These are phyloP conservation scores for Crithidia expoeki DNA, from an alignment of 208 protist species.

Conservation along the genomic window DNA sequence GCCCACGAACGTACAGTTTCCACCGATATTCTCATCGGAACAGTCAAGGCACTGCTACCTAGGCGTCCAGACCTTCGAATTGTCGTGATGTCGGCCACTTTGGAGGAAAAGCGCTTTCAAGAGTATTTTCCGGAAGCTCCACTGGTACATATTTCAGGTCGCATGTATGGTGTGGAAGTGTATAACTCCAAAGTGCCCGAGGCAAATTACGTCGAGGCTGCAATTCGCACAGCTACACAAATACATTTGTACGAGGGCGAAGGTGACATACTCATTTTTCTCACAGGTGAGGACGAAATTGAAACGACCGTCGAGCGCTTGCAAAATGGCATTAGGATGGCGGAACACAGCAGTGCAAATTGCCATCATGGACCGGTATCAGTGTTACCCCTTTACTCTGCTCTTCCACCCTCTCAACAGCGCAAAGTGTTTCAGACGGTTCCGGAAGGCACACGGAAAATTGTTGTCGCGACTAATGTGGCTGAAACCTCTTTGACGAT, in stretches of 20 bases:
- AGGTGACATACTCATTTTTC: slow-evolving; percentile 99
- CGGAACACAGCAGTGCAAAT: slow-evolving; percentile 74
- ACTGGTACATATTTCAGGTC: slow-evolving; percentile 97
- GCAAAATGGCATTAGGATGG: slow-evolving; percentile 77
- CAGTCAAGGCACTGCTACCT: slow-evolving; percentile 93
- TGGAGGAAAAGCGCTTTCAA: slow-evolving; percentile 98
- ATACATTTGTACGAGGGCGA: slow-evolving; percentile 97
- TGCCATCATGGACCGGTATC: slow-evolving; percentile 84
- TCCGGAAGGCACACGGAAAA: slow-evolving; percentile 89
- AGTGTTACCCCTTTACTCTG: slow-evolving; percentile 98
- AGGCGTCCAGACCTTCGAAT: slow-evolving; percentile 94
- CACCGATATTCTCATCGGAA: slow-evolving; percentile 98
- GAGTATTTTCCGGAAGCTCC: slow-evolving; percentile 97
- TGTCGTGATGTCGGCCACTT: slow-evolving; percentile 97
- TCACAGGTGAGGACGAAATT: slow-evolving; percentile 99
- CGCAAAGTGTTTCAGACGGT: slow-evolving; percentile 96
- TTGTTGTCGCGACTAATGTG: slow-evolving; percentile 99
- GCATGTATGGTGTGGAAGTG: slow-evolving; percentile 94
- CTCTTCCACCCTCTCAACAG: slow-evolving; percentile 97
- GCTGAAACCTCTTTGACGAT: slow-evolving; percentile 99
- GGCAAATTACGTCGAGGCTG: slow-evolving; percentile 97
- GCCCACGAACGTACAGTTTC: slow-evolving; percentile 99
- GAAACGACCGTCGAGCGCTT: slow-evolving; percentile 98
- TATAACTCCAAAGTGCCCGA: slow-evolving; percentile 90
- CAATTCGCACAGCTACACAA: slow-evolving; percentile 97